Base-by-base conservation (phyloP, 202 grass and related monocot species). In the Bolboschoenoplectus hybrid region DNA sequence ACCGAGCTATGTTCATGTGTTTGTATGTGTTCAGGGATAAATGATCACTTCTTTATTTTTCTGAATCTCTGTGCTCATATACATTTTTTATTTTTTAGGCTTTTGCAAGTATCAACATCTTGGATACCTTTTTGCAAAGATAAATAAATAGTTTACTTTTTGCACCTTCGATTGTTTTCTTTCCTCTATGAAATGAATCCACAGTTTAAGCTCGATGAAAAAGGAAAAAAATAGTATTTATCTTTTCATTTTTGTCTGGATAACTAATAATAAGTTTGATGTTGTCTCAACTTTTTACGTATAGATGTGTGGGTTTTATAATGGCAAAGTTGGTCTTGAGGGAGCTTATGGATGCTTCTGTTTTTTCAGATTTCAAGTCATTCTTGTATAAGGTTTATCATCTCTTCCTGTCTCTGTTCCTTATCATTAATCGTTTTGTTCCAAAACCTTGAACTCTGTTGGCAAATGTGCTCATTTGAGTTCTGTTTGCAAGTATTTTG, bases 281-380 rank as follows among this genome's bases (percentile, higher is more conserved):
- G 87, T 85, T 14, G 64, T 85, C 83, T 72, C 83, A 32, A 67
- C 68, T 34, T 56, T 68, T 41, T 40, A 78, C 52, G 40, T 78
- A 57, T 86, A 98, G 96, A 91, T 98, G 93, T 83, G 84, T 91
- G 89, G 96, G 91, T 70, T 95, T 98, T 86, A 95, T 98, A 71
- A 98, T 95, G 93, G 87, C 89, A 86, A 98, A 94, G 83, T 86
- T 98, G 93, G 87, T 98, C 64, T 57, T 95, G 41, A 91, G 84
- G 86, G 96, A 95, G 86, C 89, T 98, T 66, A 90, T 98, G 96
- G 90, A 95, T 90, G 41, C 93, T 85, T 89, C 88, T 57, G 91
- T 85, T 64, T 98, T 98, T 58, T 90, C 85, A 63, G 93, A 92
- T 85, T 95, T 98, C 66, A 95, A 98, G 87, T 92, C 93, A 56